Evolutionary conservation across 805 yeast species (phyloP).

Genomic region (Lipomyces starkeyi): DNA sequence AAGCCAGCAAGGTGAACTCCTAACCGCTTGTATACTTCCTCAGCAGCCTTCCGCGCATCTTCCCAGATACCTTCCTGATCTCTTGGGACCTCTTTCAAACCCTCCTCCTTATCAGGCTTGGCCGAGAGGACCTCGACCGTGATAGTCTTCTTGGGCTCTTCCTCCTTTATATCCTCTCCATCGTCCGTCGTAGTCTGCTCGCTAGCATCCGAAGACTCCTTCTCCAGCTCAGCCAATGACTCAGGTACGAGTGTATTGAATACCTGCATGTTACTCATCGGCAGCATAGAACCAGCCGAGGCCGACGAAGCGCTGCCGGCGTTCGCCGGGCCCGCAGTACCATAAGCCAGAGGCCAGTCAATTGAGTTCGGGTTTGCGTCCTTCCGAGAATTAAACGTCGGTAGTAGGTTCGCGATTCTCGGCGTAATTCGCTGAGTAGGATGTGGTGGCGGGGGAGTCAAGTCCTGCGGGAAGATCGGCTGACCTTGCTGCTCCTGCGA

Average conservation of each 20-base stretch:
- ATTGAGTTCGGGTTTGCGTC: constrained; percentile 34
- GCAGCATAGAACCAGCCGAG: neutral
- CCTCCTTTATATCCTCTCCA: constrained; percentile 14
- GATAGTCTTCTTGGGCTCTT: constrained; percentile 23
- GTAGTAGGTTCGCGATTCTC: constrained; percentile 34
- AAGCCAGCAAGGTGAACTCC: constrained; percentile 39
- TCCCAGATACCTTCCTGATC: constrained; percentile 41
- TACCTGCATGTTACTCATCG: constrained; percentile 36
- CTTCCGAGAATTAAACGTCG: constrained; percentile 33
- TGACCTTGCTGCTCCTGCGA: constrained; percentile 12
- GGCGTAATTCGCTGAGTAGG: constrained; percentile 33
- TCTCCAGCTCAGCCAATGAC: constrained; percentile 40
- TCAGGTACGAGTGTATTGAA: constrained; percentile 39
- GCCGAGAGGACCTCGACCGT: constrained; percentile 36
- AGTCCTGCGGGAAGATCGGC: neutral
- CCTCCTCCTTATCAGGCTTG: constrained; percentile 38
- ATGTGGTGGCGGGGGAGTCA: neutral
- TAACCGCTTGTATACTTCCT: constrained; percentile 42
- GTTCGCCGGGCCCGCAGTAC: constrained; percentile 6
- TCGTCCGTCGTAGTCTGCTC: constrained; percentile 13
- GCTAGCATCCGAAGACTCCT: constrained; percentile 35
- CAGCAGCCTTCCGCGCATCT: constrained; percentile 44
- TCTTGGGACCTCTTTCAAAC: constrained; percentile 10
- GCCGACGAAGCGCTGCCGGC: neutral
- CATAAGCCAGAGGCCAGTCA: constrained; percentile 40